Conservation (phyloP, 2,329 filamentous ascomycete genomes). For the Fusarium sororula region DNA sequence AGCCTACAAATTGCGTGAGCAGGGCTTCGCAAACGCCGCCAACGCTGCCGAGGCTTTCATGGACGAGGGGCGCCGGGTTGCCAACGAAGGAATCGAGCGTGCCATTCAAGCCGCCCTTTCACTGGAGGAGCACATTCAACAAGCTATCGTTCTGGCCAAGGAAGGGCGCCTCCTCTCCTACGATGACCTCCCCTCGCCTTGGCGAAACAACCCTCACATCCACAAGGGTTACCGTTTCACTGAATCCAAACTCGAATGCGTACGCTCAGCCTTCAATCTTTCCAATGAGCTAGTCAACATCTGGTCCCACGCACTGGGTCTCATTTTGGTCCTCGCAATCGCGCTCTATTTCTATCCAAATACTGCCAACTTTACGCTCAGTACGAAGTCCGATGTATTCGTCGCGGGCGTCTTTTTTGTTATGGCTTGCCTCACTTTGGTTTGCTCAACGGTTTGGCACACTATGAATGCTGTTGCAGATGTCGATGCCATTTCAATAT, state of each 20-base stretch:
- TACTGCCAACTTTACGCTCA: conserved; percentile 84
- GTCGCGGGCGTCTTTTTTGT: conserved; percentile 96
- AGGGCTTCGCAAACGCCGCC: conserved; percentile 72
- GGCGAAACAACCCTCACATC: conserved; percentile 96
- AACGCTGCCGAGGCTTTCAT: conserved; percentile 77
- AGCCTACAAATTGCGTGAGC: conserved; percentile 81
- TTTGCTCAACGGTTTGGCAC: conserved; percentile 97
- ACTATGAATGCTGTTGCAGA: conserved; percentile 98
- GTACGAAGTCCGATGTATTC: conserved; percentile 86
- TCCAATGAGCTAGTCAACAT: conserved; percentile 98
- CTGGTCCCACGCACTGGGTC: conserved; percentile 91
- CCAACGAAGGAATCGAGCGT: conserved; percentile 80
- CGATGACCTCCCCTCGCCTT: conserved; percentile 88
- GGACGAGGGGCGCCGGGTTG: conserved; percentile 79
- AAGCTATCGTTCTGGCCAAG: conserved; percentile 77
- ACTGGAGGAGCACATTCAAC: conserved; percentile 84
- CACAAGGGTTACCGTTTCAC: conserved; percentile 91
- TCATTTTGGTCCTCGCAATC: conserved; percentile 86
- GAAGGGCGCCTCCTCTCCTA: conserved; percentile 87
- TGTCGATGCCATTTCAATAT: conserved; percentile 87
- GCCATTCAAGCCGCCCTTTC: conserved; percentile 84
- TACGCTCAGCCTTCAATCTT: conserved; percentile 82
- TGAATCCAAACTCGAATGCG: conserved; percentile 88
- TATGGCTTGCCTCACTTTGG: conserved; percentile 91
- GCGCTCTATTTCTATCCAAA: conserved; percentile 97